Base-by-base conservation (phyloP, 1,284 basidiomycete species). In the Rhodotorula glutinis region DNA sequence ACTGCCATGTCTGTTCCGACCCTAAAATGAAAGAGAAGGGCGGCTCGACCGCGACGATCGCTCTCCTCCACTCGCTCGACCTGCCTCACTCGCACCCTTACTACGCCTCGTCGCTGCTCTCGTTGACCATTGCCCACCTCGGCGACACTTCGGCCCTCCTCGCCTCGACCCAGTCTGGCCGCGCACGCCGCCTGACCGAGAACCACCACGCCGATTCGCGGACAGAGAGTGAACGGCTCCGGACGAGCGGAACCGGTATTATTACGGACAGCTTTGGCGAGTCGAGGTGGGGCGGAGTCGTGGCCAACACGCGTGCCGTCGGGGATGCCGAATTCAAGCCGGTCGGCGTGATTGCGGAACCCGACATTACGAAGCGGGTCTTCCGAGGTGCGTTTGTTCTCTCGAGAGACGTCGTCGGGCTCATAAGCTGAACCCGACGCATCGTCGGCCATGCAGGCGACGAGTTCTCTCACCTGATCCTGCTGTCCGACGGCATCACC, bases 191-290 rank as follows among this genome's bases (percentile, higher is more conserved):
- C 9, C 62, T 74, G 1, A 74, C 71, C 8, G 66, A 74, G 49
- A 86, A 86, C 46, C 95, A 98, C 78, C 94, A 97, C 78, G 90
- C 93, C 23, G 94, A 98, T 75, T 85, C 91, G 29, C 87, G 86
- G 29, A 83, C 89, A 25, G 96, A 98, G 78, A 86, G 91, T 17
- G 86, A 86, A 52, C 84, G 95, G 40, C 81, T 98, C 58, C 86
- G 94, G 53, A 85, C 89, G 64, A 89, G 93, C 85, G 94, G 80
- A 23, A 88, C 88, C 11, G 87, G 91, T 2, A 80, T 96, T 38
- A 89, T 97, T 55, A 91, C 91, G 8, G 95, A 98, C 78, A 93
- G 91, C 7, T 98, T 93, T 76, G 95, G 96, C 43, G 95, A 98
- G 68, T 68, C 61, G 19, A 60, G 90, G 52, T 98, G 93, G 92